Evolutionary conservation across 192 early-diverging fungal genomes (phyloP).

Genomic region (Gamsiella multidivaricata): DNA sequence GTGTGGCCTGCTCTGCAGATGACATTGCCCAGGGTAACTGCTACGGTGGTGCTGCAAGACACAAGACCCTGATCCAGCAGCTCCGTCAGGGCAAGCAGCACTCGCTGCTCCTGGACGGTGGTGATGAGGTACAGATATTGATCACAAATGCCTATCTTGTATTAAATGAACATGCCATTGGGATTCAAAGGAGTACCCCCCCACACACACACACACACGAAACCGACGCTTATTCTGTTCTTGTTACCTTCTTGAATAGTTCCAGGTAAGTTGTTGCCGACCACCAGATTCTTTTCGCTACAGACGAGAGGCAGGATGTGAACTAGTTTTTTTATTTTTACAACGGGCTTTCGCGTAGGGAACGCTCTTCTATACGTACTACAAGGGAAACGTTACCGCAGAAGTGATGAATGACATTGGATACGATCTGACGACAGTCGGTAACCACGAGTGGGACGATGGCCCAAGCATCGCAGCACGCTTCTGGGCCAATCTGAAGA

Average conservation of each 20-base stretch:
- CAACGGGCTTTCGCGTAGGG: constrained; percentile 29
- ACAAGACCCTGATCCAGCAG: constrained; percentile 62
- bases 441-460: constrained; percentile 77
- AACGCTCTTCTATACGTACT: constrained; percentile 71
- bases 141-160: too few relatives aligned
- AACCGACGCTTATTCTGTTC: too few relatives aligned
- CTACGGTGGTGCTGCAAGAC: constrained; percentile 68
- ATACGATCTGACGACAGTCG: constrained; percentile 58
- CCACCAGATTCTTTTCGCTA: neutral
- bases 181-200: too few relatives aligned
- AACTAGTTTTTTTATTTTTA: neutral
- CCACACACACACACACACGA: too few relatives aligned
- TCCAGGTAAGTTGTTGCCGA: too few relatives aligned
- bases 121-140: constrained; percentile 64
- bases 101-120: constrained; percentile 71
- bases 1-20: constrained; percentile 10
- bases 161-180: too few relatives aligned
- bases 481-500: constrained; percentile 60
- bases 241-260: too few relatives aligned
- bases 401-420: constrained; percentile 69
- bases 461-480: constrained; percentile 57
- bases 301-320: neutral
- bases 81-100: constrained; percentile 59
- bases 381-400: constrained; percentile 60
- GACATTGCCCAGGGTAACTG: constrained; percentile 19